Conservation (phyloP, 441 rosid species). For the Gossypium davidsonii region DNA sequence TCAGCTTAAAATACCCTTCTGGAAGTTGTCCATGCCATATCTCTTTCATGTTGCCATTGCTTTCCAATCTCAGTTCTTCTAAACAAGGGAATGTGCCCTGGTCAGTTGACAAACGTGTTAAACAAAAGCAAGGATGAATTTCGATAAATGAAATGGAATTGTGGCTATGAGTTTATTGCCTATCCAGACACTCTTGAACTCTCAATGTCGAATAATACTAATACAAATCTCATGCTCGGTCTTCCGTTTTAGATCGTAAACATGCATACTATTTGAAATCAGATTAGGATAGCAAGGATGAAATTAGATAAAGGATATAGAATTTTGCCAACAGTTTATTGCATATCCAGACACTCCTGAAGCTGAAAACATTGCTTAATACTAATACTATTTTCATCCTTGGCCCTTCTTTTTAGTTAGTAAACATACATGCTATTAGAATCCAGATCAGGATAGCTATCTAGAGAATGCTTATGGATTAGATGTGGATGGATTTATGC, state of each 20-base stretch:
- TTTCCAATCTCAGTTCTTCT: conserved; percentile 14
- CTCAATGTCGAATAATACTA: too few species aligned
- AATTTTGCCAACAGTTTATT: neutral
- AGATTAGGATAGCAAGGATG: neutral
- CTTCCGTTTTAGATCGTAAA: neutral
- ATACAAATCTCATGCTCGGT: neutral
- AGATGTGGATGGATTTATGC: neutral
- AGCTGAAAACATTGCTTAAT: neutral
- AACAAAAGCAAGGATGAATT: neutral
- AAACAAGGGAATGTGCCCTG: conserved; percentile 21
- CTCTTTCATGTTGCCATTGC: conserved; percentile 4
- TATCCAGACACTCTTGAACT: neutral
- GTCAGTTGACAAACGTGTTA: neutral
- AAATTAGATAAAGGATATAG: neutral
- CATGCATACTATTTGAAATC: neutral
- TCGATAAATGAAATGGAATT: neutral
- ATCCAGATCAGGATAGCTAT: neutral
- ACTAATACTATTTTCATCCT: neutral
- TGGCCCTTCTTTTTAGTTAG: neutral
- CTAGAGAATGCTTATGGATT: neutral
- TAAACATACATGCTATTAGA: neutral
- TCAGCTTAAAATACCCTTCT: conserved; percentile 5
- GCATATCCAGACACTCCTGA: neutral
- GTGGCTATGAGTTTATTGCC: neutral
- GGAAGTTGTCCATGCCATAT: conserved; percentile 12